These are phyloP conservation scores for Cercospora sp. DNA, from an alignment of 2,329 filamentous ascomycete genomes.

Conservation along the genomic window DNA sequence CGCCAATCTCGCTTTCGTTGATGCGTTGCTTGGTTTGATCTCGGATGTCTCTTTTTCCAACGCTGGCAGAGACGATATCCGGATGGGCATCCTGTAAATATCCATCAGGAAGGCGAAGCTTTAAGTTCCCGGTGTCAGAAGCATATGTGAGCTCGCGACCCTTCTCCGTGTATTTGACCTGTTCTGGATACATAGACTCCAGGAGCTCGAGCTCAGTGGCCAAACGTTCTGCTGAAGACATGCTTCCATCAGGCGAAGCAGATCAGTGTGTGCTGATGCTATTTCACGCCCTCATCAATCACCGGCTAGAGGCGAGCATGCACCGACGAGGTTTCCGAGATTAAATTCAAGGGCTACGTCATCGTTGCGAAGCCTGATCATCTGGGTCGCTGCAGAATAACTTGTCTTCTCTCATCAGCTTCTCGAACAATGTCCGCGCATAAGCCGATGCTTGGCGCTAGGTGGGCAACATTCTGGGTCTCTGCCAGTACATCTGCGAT, in stretches of 20 bases:
- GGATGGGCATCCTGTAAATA: conserved; percentile 44
- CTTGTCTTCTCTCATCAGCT: conserved; percentile 68
- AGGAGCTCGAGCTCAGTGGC: conserved; percentile 45
- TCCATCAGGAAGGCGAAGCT: conserved; percentile 43
- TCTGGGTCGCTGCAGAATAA: conserved; percentile 44
- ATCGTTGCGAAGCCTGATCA: conserved; percentile 4
- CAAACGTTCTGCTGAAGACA: conserved; percentile 29
- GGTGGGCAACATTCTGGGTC: conserved; percentile 70
- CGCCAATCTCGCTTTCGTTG: conserved; percentile 35
- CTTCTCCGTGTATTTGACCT: conserved; percentile 40
- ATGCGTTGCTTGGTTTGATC: conserved; percentile 38
- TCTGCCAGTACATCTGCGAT: conserved; percentile 76
- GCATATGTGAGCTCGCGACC: conserved; percentile 44
- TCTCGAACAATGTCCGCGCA: conserved; percentile 80
- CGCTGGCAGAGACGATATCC: conserved; percentile 43
- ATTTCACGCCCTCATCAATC: neutral
- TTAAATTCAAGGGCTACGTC: conserved; percentile 1
- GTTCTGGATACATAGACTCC: conserved; percentile 48
- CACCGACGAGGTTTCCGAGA: neutral
- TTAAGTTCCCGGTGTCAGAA: conserved; percentile 30
- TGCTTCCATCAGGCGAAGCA: neutral
- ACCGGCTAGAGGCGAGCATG: neutral
- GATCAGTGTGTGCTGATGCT: neutral
- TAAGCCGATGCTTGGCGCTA: conserved; percentile 74
- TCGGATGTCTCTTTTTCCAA: conserved; percentile 42